Base-by-base conservation (phyloP, 208 protist genomes). In the Trypanosoma caninum region DNA sequence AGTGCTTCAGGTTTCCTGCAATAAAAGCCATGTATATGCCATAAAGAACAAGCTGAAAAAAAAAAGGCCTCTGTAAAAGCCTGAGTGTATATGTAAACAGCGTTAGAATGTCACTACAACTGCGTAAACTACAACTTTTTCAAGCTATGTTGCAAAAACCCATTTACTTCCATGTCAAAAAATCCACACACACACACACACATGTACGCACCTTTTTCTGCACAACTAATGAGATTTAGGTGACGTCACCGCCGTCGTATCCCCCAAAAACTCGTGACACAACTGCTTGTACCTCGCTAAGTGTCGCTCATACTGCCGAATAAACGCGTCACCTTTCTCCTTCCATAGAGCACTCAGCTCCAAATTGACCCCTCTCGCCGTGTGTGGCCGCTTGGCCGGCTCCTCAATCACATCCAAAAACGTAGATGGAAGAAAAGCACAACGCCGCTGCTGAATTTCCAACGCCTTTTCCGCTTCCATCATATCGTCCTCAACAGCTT, bases 231-330 rank as follows among this genome's bases (percentile, higher is more conserved):
- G n/a, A n/a, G n/a, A n/a, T n/a, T n/a, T n/a, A n/a, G 34, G 7
- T 13, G 34, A 14, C 13, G 34, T 7, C 13, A 38, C 34, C 34
- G 3, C 14, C 8, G 6, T 20, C 34, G 28, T 4, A 20, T 41
- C 31, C 52, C 60, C 52, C 22, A 54, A 44, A 8, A 68, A 14
- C n/a, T 68, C 52, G 14, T 45, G 22, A 14, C 52, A 62, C 27
- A 69, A 6, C 14, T 37, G 40, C 41, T 61, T 62, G 27, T 62
- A 69, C 10, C 74, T 62, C 20, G 22, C 14, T n/a, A 72, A 42
- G 55, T 88, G 71, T n/a, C 42, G 30, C 59, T 51, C 54, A 41
- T 82, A 65, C 28, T 76, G 72, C 6, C 42, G 28, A 22, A 54
- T 45, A 65, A 89, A 65, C 13, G 51, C 38, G 2, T 56, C 55